Base-by-base conservation (phyloP, 139 green algal genomes). In the Micromonas pusilla region DNA sequence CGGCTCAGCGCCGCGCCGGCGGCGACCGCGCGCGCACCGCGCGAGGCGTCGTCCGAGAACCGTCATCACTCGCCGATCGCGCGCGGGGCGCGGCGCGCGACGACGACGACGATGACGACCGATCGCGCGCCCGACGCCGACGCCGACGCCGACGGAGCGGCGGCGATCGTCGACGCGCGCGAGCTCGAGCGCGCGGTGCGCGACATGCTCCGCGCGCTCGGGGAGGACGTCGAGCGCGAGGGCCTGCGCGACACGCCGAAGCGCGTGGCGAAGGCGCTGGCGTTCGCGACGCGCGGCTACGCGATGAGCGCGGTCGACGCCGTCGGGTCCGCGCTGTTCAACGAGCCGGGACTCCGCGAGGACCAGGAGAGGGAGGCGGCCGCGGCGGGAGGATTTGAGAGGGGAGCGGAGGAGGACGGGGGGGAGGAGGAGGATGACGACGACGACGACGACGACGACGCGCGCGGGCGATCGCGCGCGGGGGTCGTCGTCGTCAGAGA, bases 401-500 rank as follows among this genome's bases (percentile, higher is more conserved):
- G 26, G 32, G 64, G 34, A 19, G 73, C 33, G 31, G 37, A 78
- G 9, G 32, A 1, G 13, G 31, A 38, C 30, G 71, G 13, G 28
- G 30, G 30, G 31, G 28, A 54, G 34, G n/a, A 73, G 34, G 28
- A 73, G 1, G 25, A 73, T 2, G 30, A 80, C 2, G 25, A 52
- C 26, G 70, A 80, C 1, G 3, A 83, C 34, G 73, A 83, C 34
- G 36, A 78, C 34, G 5, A 78, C 25, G 19, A 54, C 23, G n/a
- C 13, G 66, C 25, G 1, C 33, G 53, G 19, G 66, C 63, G 63
- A 16, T 67, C 20, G 60, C 36, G 26, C n/a, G 2, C 32, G n/a
- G 37, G n/a, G n/a, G 30, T 97, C 9, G 92, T 98, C 1, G 26
- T 96, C 0, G 92, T 98, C 31, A 83, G 90, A 0, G 93, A 97